phyloP scores from a whole-genome alignment of 2,329 filamentous ascomycete genomes.

The Raffaelea deltoideospora region DNA sequence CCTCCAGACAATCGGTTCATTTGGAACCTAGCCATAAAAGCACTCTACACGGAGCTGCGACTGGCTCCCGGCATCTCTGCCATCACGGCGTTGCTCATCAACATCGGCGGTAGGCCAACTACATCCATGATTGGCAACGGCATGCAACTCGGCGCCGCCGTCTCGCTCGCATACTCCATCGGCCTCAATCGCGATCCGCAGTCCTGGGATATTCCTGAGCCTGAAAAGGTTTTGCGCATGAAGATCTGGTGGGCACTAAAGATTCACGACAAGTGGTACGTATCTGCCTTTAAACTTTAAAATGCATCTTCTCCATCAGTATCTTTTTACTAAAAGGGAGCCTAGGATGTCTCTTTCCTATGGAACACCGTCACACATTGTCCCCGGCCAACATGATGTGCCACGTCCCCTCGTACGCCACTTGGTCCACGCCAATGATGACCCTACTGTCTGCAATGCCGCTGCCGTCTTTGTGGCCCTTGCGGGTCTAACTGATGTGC shows the following conservation, averaged over 20 bases:
- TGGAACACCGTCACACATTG: conserved; percentile 34
- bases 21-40: conserved; percentile 46
- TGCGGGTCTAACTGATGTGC: conserved; percentile 25
- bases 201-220: conserved; percentile 33
- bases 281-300: too few relatives aligned
- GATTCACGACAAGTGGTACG: conserved; percentile 38
- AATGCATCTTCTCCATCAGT: background rate
- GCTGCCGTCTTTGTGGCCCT: conserved; percentile 26
- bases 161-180: conserved; percentile 36
- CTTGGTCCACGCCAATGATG: background rate
- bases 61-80: conserved; percentile 40
- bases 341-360: too few relatives aligned
- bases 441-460: background rate
- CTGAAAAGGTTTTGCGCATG: conserved; percentile 35
- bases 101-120: conserved; percentile 43
- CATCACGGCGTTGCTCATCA: conserved; percentile 40
- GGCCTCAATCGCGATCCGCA: conserved; percentile 38
- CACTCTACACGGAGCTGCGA: conserved; percentile 43
- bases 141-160: conserved; percentile 30
- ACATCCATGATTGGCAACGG: conserved; percentile 45
- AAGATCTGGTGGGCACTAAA: conserved; percentile 41
- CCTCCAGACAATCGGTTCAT: conserved; percentile 43
- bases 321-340: conserved; percentile 16
- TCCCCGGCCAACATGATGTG: conserved; percentile 30
- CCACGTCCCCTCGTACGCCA: conserved; percentile 15